Conservation (phyloP, 1,139 yeast species). For the Scheffersomyces illinoinensis region DNA sequence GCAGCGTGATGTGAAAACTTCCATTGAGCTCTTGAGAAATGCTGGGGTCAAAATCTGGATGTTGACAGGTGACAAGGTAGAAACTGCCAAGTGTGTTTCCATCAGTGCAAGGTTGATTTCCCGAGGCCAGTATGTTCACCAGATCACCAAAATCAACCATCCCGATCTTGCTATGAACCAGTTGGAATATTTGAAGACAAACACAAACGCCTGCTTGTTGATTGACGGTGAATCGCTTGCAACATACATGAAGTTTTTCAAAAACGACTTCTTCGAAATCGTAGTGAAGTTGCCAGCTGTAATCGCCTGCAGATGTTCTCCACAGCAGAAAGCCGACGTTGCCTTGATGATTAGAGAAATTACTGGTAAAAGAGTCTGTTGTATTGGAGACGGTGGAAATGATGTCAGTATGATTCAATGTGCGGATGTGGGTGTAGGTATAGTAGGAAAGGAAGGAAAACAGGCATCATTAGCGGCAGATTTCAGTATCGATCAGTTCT, state of each 20-base stretch:
- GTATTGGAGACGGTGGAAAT: slow-evolving; percentile 99
- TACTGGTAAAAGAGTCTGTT: slow-evolving; percentile 90
- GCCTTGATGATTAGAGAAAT: slow-evolving; percentile 74
- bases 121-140: slow-evolving; percentile 91
- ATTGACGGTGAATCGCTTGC: slow-evolving; percentile 94
- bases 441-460: slow-evolving; percentile 97
- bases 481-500: slow-evolving; percentile 89
- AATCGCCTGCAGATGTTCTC: slow-evolving; percentile 96
- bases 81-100: slow-evolving; percentile 96
- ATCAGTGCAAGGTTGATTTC: slow-evolving; percentile 89
- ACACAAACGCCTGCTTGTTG: slow-evolving; percentile 73
- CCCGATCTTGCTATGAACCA: slow-evolving; percentile 69
- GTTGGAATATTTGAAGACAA: slow-evolving; percentile 67
- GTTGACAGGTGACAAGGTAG: slow-evolving; percentile 98
- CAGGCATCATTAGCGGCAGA: slow-evolving; percentile 98
- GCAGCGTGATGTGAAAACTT: slow-evolving; percentile 86
- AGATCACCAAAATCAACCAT: slow-evolving; percentile 65
- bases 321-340: slow-evolving; percentile 97
- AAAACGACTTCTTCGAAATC: slow-evolving; percentile 71
- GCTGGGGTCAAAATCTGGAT: slow-evolving; percentile 99
- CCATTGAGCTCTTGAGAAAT: slow-evolving; percentile 87
- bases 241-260: slow-evolving; percentile 61
- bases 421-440: slow-evolving; percentile 98
- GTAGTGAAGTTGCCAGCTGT: slow-evolving; percentile 86
- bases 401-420: slow-evolving; percentile 99